Conservation (phyloP, 1,139 yeast genomes). For the Pichia sp. region DNA sequence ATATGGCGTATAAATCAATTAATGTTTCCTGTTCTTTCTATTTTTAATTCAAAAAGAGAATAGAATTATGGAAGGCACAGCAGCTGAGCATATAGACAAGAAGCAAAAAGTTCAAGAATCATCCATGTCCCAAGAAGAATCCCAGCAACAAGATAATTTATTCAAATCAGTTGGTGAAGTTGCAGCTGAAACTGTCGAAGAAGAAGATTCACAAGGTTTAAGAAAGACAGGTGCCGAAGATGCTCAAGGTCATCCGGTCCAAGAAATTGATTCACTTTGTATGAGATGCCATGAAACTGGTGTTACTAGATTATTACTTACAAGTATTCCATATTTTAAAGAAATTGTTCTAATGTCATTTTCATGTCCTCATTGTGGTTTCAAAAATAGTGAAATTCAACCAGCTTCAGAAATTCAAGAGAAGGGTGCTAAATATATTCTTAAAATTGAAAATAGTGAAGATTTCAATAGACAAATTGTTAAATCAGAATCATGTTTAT, state of each 20-base stretch:
- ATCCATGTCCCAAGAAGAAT: constrained; percentile 16
- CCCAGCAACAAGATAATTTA: constrained; percentile 32
- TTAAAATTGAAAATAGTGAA: constrained; percentile 61
- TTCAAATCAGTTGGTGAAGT: constrained; percentile 58
- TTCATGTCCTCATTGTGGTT: constrained; percentile 90
- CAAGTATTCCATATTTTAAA: constrained; percentile 85
- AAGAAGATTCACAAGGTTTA: constrained; percentile 30
- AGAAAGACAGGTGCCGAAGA: constrained; percentile 61
- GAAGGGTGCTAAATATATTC: constrained; percentile 71
- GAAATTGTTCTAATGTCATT: constrained; percentile 94
- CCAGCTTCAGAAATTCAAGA: constrained; percentile 87
- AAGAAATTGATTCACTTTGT: constrained; percentile 89
- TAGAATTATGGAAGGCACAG: constrained; percentile 6
- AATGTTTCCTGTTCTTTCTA: no score
- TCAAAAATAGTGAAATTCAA: constrained; percentile 88
- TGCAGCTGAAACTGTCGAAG: constrained; percentile 27
- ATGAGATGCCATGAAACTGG: constrained; percentile 94
- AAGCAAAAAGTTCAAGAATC: constrained; percentile 20
- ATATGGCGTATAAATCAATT: neutral
- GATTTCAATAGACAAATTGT: constrained; percentile 90
- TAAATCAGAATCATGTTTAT: constrained; percentile 82
- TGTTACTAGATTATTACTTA: constrained; percentile 71
- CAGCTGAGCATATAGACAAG: constrained; percentile 16
- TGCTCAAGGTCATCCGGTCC: constrained; percentile 94
- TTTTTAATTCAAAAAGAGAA: no score